A percentile compares a stretch with the other conserved stretches of the same genome.
These are phyloP conservation scores for Hyphodiscus sp. DNA, from an alignment of 2,329 filamentous ascomycete species.

Conservation along the genomic window DNA sequence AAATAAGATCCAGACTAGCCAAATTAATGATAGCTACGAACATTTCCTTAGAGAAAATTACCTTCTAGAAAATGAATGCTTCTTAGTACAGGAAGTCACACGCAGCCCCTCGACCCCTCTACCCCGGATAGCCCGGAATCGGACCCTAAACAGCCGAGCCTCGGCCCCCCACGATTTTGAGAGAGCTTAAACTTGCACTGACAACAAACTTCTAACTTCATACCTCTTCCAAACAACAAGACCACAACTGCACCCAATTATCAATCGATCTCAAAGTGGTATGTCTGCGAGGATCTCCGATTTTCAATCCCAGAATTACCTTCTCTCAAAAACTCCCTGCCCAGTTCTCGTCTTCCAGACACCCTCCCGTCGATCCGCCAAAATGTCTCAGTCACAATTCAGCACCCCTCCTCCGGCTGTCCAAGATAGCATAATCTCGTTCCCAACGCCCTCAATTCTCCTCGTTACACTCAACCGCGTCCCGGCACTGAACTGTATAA, in stretches of 20 bases:
- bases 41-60: too few species aligned
- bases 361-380: neutral
- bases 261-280: neutral
- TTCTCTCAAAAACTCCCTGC: constrained; percentile 8
- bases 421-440: neutral
- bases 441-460: neutral
- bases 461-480: constrained; percentile 9
- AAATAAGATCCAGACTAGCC: too few species aligned
- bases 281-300: constrained; percentile 4
- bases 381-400: neutral
- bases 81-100: neutral
- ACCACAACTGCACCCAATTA: too few species aligned
- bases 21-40: too few species aligned
- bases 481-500: constrained; percentile 48
- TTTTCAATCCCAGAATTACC: constrained; percentile 8
- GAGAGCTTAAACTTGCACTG: neutral
- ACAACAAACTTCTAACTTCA: neutral
- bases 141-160: neutral
- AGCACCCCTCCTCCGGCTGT: neutral
- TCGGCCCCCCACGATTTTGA: neutral
- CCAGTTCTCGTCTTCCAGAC: constrained; percentile 13
- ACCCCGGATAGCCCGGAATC: neutral
- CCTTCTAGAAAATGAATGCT: neutral
- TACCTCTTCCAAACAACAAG: too few species aligned
- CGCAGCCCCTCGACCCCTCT: neutral